These are phyloP conservation scores for Omphalotus guepiniiformis DNA, from an alignment of 768 basidiomycete genomes.

Conservation along the genomic window DNA sequence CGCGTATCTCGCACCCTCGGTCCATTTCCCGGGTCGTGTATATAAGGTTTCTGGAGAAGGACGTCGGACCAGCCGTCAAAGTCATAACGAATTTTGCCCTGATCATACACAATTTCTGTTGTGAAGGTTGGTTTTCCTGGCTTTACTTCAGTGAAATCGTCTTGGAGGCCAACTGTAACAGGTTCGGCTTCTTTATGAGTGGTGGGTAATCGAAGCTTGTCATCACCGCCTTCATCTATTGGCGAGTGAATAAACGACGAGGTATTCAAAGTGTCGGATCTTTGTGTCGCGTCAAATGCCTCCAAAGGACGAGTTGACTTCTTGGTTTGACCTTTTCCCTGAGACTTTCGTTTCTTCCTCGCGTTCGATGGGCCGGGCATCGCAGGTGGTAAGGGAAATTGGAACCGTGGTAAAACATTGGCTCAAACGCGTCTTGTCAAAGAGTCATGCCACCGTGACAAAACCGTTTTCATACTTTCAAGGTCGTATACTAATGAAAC, in stretches of 20 bases:
- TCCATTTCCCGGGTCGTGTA: slow-evolving; percentile 76
- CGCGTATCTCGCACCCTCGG: slow-evolving; percentile 66
- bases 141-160: neutral
- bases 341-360: slow-evolving; percentile 10
- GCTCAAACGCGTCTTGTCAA: neutral
- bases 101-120: too few relatives aligned
- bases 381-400: neutral
- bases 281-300: neutral
- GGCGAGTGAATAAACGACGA: neutral
- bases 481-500: too few relatives aligned
- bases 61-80: slow-evolving; percentile 9
- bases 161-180: neutral
- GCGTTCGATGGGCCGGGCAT: slow-evolving; percentile 13
- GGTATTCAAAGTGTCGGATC: neutral
- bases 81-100: neutral
- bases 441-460: slow-evolving; percentile 4
- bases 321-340: slow-evolving; percentile 3
- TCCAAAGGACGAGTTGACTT: neutral
- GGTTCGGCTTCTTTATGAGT: neutral
- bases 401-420: slow-evolving; percentile 7
- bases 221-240: neutral
- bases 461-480: too few relatives aligned
- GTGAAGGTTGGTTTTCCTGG: too few relatives aligned
- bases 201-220: neutral
- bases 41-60: slow-evolving; percentile 49